Evolutionary conservation across 768 basidiomycete species (phyloP).

Genomic region (Floccularia luteovirens): DNA sequence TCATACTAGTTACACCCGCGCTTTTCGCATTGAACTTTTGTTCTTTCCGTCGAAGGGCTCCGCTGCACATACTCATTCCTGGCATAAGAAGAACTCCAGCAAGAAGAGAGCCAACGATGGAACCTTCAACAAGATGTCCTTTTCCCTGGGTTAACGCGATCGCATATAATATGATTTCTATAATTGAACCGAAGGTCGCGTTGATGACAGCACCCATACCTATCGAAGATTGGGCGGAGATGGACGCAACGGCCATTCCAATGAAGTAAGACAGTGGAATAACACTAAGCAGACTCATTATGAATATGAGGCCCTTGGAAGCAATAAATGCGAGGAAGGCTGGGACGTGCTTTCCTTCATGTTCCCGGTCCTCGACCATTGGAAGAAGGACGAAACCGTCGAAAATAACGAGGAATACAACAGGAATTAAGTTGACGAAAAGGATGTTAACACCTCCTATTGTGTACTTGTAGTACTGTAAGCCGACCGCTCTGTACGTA

Average conservation of each 20-base stretch:
- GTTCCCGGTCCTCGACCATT: conserved; percentile 52
- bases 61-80: conserved; percentile 90
- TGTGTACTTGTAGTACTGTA: conserved; percentile 98
- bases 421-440: conserved; percentile 89
- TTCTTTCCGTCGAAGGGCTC: conserved; percentile 86
- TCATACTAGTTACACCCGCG: conserved; percentile 97
- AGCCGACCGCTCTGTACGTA: conserved; percentile 85
- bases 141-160: conserved; percentile 89
- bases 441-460: conserved; percentile 97
- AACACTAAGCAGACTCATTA: conserved; percentile 79
- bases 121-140: conserved; percentile 93
- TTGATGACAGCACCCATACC: conserved; percentile 99
- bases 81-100: conserved; percentile 98
- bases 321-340: conserved; percentile 62
- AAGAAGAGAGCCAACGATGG: conserved; percentile 89
- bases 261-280: conserved; percentile 99
- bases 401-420: conserved; percentile 95
- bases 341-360: conserved; percentile 48
- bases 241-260: conserved; percentile 98
- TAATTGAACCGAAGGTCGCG: conserved; percentile 96
- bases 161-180: conserved; percentile 90
- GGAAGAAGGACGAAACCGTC: conserved; percentile 82
- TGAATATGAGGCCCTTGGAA: conserved; percentile 73
- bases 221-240: conserved; percentile 96
- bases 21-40: conserved; percentile 99